Percentiles rank a stretch among this genome's conserved stretches.
phyloP scores from a whole-genome alignment of 2,329 filamentous ascomycete species.

The Venturia oleaginea region DNA sequence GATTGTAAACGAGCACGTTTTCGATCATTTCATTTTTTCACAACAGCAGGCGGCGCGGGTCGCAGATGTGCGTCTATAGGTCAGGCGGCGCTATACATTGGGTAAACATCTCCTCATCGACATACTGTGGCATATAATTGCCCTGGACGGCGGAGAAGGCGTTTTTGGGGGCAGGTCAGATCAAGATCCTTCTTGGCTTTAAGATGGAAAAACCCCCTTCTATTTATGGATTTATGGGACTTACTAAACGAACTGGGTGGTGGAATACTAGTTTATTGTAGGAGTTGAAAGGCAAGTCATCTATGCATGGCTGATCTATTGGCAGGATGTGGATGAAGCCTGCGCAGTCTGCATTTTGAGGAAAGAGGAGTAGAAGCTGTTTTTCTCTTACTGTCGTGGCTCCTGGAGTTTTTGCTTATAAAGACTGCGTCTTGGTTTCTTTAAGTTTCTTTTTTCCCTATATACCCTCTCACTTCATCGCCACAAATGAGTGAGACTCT shows the following conservation, averaged over 20 bases:
- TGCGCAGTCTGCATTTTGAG: neutral
- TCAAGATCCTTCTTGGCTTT: neutral
- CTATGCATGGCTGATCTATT: neutral
- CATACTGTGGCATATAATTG: constrained; percentile 2
- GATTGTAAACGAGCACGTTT: neutral
- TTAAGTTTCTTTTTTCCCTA: neutral
- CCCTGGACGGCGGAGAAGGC: neutral
- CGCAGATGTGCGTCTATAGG: neutral
- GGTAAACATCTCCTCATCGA: neutral
- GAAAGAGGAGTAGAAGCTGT: neutral
- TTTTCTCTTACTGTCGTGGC: neutral
- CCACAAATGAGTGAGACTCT: neutral
- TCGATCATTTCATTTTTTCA: neutral
- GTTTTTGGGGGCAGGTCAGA: neutral
- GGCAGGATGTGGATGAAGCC: neutral
- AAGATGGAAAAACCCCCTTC: neutral
- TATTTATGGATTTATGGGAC: neutral
- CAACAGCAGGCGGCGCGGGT: neutral
- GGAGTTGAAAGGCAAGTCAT: neutral
- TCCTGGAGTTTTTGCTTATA: neutral
- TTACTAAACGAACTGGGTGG: neutral
- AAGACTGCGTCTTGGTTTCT: neutral
- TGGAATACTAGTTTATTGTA: neutral
- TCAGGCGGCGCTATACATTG: neutral
- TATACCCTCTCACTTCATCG: constrained; percentile 1